Percentiles rank a stretch among this genome's conserved stretches.
phyloP scores from a whole-genome alignment of 2,329 filamentous ascomycete genomes.

The Aurifilum marmelostoma region DNA sequence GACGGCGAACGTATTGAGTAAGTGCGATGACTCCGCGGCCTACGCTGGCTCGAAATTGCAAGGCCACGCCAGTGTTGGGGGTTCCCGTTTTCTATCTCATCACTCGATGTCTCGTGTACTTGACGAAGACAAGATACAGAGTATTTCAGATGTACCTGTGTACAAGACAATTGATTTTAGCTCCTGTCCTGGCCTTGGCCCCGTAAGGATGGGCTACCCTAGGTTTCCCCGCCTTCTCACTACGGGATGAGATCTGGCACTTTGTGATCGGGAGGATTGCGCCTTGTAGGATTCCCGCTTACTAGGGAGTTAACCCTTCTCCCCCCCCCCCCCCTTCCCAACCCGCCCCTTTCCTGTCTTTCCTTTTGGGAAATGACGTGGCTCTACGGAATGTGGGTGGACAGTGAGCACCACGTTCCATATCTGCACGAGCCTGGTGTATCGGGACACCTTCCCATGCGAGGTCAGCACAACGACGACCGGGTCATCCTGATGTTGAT shows the following conservation, averaged over 20 bases:
- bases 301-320: not conserved
- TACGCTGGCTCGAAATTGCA: not conserved
- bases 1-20: conserved; percentile 1
- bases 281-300: conserved; percentile 19
- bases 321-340: too few relatives aligned
- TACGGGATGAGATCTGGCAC: conserved; percentile 10
- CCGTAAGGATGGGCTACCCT: conserved; percentile 5
- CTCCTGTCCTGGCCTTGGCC: not conserved
- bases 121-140: not conserved
- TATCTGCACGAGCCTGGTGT: not conserved
- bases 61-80: not conserved
- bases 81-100: not conserved
- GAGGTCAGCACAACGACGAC: not conserved
- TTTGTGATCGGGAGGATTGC: conserved; percentile 9
- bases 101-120: not conserved
- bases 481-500: not conserved
- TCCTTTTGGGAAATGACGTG: not conserved
- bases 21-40: not conserved
- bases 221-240: conserved; percentile 10
- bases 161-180: not conserved
- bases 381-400: not conserved
- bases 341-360: too few relatives aligned
- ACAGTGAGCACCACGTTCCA: not conserved
- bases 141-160: conserved; percentile 4
- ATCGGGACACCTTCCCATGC: not conserved